Evolutionary conservation across 495 filamentous ascomycete species (phyloP).

Genomic region (Hyaloscypha hepaticicola): DNA sequence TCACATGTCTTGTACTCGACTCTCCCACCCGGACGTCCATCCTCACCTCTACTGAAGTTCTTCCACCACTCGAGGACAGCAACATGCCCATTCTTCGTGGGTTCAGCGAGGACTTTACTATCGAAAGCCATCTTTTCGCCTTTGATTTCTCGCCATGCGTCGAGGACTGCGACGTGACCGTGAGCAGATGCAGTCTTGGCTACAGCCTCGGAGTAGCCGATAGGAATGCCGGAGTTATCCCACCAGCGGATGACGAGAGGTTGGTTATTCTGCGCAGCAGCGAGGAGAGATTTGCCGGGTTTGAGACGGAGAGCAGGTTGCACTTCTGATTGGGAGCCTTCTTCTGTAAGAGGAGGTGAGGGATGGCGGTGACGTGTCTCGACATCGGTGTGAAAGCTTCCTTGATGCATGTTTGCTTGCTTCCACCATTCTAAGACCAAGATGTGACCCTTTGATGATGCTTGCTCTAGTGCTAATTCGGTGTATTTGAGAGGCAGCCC

Average conservation of each 20-base stretch:
- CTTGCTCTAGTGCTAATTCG: slow-evolving; percentile 81
- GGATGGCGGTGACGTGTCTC: slow-evolving; percentile 26
- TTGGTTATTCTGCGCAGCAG: slow-evolving; percentile 76
- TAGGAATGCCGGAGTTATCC: slow-evolving; percentile 72
- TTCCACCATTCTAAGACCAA: slow-evolving; percentile 91
- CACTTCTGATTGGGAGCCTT: slow-evolving; percentile 34
- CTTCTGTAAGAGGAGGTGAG: background rate
- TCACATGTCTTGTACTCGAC: slow-evolving; percentile 96
- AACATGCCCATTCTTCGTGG: slow-evolving; percentile 83
- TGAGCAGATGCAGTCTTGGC: slow-evolving; percentile 80
- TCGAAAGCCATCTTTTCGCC: slow-evolving; percentile 87
- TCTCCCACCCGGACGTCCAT: slow-evolving; percentile 42
- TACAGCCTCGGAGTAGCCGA: slow-evolving; percentile 71
- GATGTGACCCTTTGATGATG: slow-evolving; percentile 78
- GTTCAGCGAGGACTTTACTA: slow-evolving; percentile 81
- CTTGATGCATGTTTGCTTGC: slow-evolving; percentile 47
- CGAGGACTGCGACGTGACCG: slow-evolving; percentile 82
- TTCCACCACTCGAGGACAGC: slow-evolving; percentile 93
- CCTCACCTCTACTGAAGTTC: slow-evolving; percentile 41
- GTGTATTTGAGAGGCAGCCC: slow-evolving; percentile 80
- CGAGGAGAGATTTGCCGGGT: slow-evolving; percentile 76
- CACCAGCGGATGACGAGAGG: slow-evolving; percentile 75
- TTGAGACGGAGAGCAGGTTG: slow-evolving; percentile 56
- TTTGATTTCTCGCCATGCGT: slow-evolving; percentile 74
- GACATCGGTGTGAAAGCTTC: slow-evolving; percentile 21